Conservation (phyloP, 2,329 filamentous ascomycete species). For the Cladosporium phlei region DNA sequence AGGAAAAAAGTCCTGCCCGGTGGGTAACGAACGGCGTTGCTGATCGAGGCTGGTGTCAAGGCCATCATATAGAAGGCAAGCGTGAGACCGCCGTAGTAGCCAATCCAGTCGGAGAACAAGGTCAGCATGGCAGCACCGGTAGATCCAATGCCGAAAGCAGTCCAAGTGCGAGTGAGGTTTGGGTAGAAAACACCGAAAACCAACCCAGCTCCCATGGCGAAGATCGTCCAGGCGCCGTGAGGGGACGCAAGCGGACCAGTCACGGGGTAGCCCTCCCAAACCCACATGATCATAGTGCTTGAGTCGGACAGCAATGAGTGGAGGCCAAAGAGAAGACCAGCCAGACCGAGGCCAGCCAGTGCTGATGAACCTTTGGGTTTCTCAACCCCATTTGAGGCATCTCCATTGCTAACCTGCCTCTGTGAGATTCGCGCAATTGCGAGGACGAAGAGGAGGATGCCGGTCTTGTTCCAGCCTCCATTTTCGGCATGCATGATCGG, state of each 20-base stretch:
- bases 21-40: conserved; percentile 68
- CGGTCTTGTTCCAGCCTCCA: conserved; percentile 86
- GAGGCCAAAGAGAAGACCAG: conserved; percentile 78
- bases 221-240: conserved; percentile 82
- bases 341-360: conserved; percentile 72
- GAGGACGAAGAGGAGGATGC: conserved; percentile 68
- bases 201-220: conserved; percentile 80
- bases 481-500: conserved; percentile 85
- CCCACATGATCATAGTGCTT: conserved; percentile 98
- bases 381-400: conserved; percentile 43
- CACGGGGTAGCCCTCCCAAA: conserved; percentile 93
- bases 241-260: conserved; percentile 81
- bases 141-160: conserved; percentile 70
- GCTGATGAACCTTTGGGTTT: conserved; percentile 62
- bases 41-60: conserved; percentile 68
- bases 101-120: conserved; percentile 73
- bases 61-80: conserved; percentile 79
- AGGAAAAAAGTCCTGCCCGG: conserved; percentile 79
- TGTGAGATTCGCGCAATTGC: conserved; percentile 63
- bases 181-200: conserved; percentile 71
- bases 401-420: conserved; percentile 9
- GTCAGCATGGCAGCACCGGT: conserved; percentile 76
- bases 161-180: conserved; percentile 69
- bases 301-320: conserved; percentile 94
- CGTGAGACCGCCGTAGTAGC: conserved; percentile 77